These are phyloP conservation scores for Dendrobium chrysotoxum DNA, from an alignment of 106 monocot genomes.

Conservation along the genomic window DNA sequence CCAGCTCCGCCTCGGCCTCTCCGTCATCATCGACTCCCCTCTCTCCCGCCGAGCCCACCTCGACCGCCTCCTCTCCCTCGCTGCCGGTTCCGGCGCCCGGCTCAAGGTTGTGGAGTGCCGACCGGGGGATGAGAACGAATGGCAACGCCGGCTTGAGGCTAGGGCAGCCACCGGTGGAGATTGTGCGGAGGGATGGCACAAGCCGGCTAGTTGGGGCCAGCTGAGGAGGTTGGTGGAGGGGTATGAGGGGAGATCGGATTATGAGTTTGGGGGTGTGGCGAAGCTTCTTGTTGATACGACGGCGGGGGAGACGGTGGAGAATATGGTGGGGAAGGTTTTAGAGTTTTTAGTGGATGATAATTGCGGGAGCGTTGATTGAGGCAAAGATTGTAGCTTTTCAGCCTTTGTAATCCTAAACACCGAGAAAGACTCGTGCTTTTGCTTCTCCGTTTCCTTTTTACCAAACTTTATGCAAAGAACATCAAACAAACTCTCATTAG, in stretches of 20 bases:
- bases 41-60: conserved; percentile 60
- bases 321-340: conserved; percentile 30
- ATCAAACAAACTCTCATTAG: too few species aligned
- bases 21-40: conserved; percentile 80
- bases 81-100: conserved; percentile 6
- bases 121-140: conserved; percentile 49
- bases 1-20: conserved; percentile 52
- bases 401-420: too few species aligned
- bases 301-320: conserved; percentile 1
- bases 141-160: conserved; percentile 62
- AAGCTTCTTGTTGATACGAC: conserved; percentile 56
- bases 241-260: conserved; percentile 52
- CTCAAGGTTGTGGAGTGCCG: conserved; percentile 75
- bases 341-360: conserved; percentile 22
- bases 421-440: too few species aligned
- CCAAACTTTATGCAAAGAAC: too few species aligned
- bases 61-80: conserved; percentile 36
- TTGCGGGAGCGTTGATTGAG: not conserved
- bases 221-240: conserved; percentile 43
- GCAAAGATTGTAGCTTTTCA: too few species aligned
- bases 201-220: conserved; percentile 66
- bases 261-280: conserved; percentile 41
- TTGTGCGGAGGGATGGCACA: conserved; percentile 39
- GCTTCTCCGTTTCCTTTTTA: too few species aligned
- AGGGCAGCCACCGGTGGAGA: conserved; percentile 17